Evolutionary conservation across 495 filamentous ascomycete species (phyloP).

Genomic region (Aspergillus taichungensis): DNA sequence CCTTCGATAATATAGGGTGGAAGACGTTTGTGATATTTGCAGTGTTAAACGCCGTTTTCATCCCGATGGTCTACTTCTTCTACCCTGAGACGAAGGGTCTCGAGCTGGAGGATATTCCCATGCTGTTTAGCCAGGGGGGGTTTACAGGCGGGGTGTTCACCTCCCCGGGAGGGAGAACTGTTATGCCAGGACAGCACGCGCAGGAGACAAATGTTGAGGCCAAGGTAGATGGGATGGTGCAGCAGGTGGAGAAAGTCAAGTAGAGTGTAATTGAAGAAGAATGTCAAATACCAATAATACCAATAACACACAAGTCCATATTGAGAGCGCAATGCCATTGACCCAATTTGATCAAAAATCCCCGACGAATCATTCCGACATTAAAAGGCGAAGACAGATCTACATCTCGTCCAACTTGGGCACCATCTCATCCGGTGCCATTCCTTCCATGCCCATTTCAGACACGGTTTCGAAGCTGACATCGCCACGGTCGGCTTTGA

Average conservation of each 20-base stretch:
- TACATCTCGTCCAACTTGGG: slow-evolving; percentile 18
- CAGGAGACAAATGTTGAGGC: slow-evolving; percentile 8
- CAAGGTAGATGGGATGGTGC: slow-evolving; percentile 9
- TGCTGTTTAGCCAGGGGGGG: slow-evolving; percentile 35
- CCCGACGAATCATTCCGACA: not conserved
- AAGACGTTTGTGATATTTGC: slow-evolving; percentile 58
- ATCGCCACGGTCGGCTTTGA: slow-evolving; percentile 16
- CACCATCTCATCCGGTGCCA: slow-evolving; percentile 6
- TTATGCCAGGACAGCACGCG: slow-evolving; percentile 15
- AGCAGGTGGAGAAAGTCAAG: slow-evolving; percentile 8
- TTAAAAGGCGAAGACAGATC: too few relatives aligned
- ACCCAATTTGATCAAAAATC: not conserved
- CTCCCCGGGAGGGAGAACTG: slow-evolving; percentile 19
- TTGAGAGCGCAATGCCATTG: too few relatives aligned
- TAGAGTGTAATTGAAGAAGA: not conserved
- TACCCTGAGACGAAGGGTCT: slow-evolving; percentile 59
- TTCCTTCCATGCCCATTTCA: slow-evolving; percentile 4
- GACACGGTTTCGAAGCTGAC: not conserved
- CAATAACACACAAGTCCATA: not conserved
- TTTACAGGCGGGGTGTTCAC: slow-evolving; percentile 29
- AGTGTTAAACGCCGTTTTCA: slow-evolving; percentile 45
- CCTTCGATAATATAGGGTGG: slow-evolving; percentile 46
- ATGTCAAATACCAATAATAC: not conserved
- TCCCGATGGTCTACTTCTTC: slow-evolving; percentile 56
- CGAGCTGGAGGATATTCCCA: slow-evolving; percentile 68